Evolutionary conservation across 192 early-diverging fungal species (phyloP).

Genomic region (Diversispora eburnea): DNA sequence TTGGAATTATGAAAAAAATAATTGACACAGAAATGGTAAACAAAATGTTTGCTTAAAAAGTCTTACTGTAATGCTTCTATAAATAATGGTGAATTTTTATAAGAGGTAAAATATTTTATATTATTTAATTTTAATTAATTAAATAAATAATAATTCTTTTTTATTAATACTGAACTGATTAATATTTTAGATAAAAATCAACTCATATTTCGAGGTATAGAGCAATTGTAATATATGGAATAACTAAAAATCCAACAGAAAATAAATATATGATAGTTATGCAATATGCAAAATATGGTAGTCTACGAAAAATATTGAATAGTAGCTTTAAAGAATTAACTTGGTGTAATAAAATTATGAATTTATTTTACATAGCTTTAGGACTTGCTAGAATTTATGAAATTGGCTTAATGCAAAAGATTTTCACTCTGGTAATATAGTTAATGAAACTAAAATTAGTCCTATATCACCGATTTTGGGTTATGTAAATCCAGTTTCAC

Average conservation of each 20-base stretch:
- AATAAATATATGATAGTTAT: slow-evolving; percentile 40
- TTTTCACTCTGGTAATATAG: slow-evolving; percentile 45
- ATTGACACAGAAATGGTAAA: neutral
- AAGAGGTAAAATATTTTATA: neutral
- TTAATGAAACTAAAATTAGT: slow-evolving; percentile 16
- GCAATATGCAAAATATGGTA: slow-evolving; percentile 29
- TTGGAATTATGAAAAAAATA: neutral
- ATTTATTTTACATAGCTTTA: slow-evolving; percentile 26
- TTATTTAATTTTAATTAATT: neutral
- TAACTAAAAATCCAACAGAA: slow-evolving; percentile 35
- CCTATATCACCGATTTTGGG: slow-evolving; percentile 35
- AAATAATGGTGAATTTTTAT: neutral
- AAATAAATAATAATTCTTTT: neutral
- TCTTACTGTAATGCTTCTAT: neutral
- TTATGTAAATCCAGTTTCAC: slow-evolving; percentile 14
- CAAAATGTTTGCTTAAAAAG: neutral
- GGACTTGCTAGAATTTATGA: slow-evolving; percentile 37
- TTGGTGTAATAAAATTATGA: neutral
- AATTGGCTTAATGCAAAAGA: slow-evolving; percentile 38
- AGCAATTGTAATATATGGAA: slow-evolving; percentile 26
- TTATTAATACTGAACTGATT: neutral
- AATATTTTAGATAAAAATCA: neutral
- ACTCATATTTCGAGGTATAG: neutral
- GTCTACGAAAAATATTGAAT: neutral
- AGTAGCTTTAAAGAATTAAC: neutral